Percentiles rank a stretch among this genome's conserved stretches.
Evolutionary conservation across 805 yeast species (phyloP).

Genomic region (Starmera dryadoides): DNA sequence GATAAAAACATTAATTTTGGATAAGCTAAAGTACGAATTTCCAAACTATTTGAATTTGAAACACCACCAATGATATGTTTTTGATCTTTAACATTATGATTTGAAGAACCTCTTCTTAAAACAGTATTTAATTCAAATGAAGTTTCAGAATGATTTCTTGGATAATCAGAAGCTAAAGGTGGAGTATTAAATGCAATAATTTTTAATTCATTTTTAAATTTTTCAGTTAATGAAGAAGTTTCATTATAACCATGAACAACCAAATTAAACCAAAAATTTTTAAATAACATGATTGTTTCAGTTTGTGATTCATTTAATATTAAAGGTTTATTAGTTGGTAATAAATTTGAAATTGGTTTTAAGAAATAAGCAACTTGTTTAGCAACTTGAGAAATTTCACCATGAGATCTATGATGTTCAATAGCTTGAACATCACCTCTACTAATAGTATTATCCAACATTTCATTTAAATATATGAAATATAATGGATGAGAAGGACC

Average conservation of each 20-base stretch:
- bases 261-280: conserved; percentile 92
- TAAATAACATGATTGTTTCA: conserved; percentile 51
- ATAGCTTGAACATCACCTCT: conserved; percentile 73
- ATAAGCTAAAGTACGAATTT: conserved; percentile 49
- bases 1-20: conserved; percentile 85
- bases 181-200: conserved; percentile 84
- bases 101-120: conserved; percentile 82
- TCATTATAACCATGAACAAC: conserved; percentile 84
- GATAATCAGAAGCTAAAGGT: conserved; percentile 74
- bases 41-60: conserved; percentile 37
- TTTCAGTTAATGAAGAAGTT: conserved; percentile 44
- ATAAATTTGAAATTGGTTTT: conserved; percentile 65
- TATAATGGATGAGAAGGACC: conserved; percentile 37
- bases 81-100: conserved; percentile 71
- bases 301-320: conserved; percentile 31
- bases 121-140: conserved; percentile 89
- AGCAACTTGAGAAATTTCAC: conserved; percentile 65
- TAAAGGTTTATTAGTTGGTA: conserved; percentile 51
- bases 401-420: conserved; percentile 75
- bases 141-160: conserved; percentile 81
- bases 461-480: conserved; percentile 52
- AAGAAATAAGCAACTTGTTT: conserved; percentile 56
- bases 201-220: conserved; percentile 42
- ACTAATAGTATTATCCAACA: conserved; percentile 58
- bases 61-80: conserved; percentile 42